Conservation (phyloP, 169 alveolate genomes). For the Cryptosporidium tyzzeri region DNA sequence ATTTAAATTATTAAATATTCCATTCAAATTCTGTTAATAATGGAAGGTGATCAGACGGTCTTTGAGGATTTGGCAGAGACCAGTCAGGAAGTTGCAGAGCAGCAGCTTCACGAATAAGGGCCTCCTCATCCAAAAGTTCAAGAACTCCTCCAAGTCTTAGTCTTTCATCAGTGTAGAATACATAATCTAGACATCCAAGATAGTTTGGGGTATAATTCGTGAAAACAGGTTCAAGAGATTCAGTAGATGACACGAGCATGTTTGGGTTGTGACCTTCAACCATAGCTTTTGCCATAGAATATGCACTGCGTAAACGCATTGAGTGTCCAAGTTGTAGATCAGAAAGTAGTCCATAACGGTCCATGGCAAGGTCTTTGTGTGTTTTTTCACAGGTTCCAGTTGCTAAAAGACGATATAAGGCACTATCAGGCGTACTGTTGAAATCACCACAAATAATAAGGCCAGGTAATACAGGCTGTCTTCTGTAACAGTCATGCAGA, state of each 20-base stretch:
- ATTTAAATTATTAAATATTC: conserved; percentile 44
- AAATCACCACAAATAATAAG: conserved; percentile 83
- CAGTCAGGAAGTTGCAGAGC: conserved; percentile 81
- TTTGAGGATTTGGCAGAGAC: conserved; percentile 84
- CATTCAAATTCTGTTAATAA: conserved; percentile 83
- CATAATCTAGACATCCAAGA: conserved; percentile 84
- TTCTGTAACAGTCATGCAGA: conserved; percentile 77
- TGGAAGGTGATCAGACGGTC: conserved; percentile 86
- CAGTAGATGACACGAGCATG: conserved; percentile 38
- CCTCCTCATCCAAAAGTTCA: conserved; percentile 79
- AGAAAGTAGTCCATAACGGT: conserved; percentile 78
- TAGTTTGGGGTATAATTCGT: conserved; percentile 83
- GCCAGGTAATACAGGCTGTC: conserved; percentile 80
- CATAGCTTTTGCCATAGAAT: conserved; percentile 79
- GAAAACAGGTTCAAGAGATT: conserved; percentile 82
- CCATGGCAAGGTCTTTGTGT: conserved; percentile 81
- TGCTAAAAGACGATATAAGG: conserved; percentile 82
- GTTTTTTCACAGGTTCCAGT: conserved; percentile 81
- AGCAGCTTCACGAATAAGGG: conserved; percentile 82
- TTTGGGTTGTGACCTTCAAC: conserved; percentile 70
- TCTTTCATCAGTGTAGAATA: conserved; percentile 81
- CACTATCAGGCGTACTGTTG: conserved; percentile 84
- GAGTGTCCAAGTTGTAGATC: conserved; percentile 80
- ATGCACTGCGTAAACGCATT: conserved; percentile 81
- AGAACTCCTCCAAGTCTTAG: conserved; percentile 80